Evolutionary conservation across 306 rosid genomes (phyloP), one percentile per base, ranked within the genome.

Genomic region (Hippophae gyantsensis): DNA sequence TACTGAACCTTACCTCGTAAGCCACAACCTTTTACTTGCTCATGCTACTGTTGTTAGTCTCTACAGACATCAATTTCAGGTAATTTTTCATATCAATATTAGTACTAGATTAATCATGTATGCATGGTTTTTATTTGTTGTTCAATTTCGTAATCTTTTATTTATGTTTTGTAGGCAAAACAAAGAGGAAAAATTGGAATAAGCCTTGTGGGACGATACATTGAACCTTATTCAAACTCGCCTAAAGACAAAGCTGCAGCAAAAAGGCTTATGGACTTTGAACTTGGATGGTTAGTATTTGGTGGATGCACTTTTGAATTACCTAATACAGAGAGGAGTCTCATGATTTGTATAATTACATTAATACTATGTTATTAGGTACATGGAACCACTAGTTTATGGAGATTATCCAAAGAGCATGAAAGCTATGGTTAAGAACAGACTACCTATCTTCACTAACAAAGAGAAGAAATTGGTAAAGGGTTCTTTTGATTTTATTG

Each of bases 141-240:
- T 1, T 4, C 13, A 6, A 48, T 48, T 14, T 5, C 7, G 7
- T 48, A 13, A 50, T 42, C 2, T 43, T 13, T 43, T 27, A 38
- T 1, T 47, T 9, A n/a, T 14, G 0, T 38, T 6, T 10, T 54
- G 23, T 41, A 78, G 81, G 77, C 51, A 51, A 43, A 32, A 42
- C 82, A 80, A 73, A 56, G 70, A 6, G 79, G 85, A 48, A 67
- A 80, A 68, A 61, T 76, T 10, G 85, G 85, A 57, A 5, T 80
- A 5, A 71, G 48, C 14, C 38, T 66, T 6, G 64, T 53, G 41
- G 53, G 66, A 7, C 59, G 56, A 49, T 50, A 58, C 58, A 66
- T 55, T 13, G 23, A 59, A 32, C 82, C 85, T 7, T 60, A 25
- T 14, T 54, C 72, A 6, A 42, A 25, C 23, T 55, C 64, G 8